Percentiles rank a stretch among this genome's conserved stretches.
Evolutionary conservation across 2,329 filamentous ascomycete genomes (phyloP).

Genomic region (Didymella segeticola): DNA sequence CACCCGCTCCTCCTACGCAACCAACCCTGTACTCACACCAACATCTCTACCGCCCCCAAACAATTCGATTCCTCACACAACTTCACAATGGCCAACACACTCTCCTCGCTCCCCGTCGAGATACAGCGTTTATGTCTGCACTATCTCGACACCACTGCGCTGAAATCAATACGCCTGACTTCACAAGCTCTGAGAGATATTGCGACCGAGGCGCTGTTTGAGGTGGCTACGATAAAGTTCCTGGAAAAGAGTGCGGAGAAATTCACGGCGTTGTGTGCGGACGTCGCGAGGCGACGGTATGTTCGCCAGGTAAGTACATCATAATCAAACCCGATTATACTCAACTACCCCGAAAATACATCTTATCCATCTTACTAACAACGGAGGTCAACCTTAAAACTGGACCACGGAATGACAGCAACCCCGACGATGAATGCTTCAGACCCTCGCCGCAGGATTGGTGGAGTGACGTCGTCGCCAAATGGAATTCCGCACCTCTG

Average conservation of each 20-base stretch:
- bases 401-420: neutral
- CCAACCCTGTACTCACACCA: too few relatives aligned
- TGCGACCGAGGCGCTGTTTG: constrained; percentile 4
- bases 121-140: constrained; percentile 31
- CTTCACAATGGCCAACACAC: neutral
- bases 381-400: neutral
- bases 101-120: constrained; percentile 21
- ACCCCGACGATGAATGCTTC: neutral
- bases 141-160: constrained; percentile 4
- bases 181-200: neutral
- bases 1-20: neutral
- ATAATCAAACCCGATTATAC: neutral
- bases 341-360: neutral
- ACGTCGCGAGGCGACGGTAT: neutral
- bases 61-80: too few relatives aligned
- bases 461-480: neutral
- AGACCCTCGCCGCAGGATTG: neutral
- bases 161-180: constrained; percentile 5
- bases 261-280: neutral
- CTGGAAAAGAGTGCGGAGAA: neutral
- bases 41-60: too few relatives aligned
- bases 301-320: neutral
- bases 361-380: neutral
- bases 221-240: neutral
- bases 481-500: neutral